Evolutionary conservation across 306 rosid species (phyloP).

Genomic region (Quercus berberidifolia): DNA sequence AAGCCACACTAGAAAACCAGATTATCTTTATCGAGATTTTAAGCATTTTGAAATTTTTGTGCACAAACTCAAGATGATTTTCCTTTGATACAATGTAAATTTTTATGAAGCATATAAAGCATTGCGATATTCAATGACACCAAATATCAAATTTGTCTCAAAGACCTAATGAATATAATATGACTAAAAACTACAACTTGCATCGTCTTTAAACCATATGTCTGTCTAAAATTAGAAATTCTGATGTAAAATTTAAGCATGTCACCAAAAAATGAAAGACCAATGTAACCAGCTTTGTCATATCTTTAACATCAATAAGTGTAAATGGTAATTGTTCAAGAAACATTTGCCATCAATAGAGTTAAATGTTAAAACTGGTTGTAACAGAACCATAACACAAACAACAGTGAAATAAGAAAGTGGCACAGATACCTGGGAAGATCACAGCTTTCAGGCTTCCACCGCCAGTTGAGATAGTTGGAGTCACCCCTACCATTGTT

Average conservation of each 20-base stretch:
- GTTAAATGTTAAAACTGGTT: neutral
- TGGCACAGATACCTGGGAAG: constrained; percentile 62
- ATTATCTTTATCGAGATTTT: neutral
- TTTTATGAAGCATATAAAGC: no score
- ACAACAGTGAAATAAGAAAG: neutral
- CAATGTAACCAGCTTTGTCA: neutral
- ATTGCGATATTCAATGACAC: no score
- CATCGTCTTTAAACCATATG: neutral
- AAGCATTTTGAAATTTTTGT: neutral
- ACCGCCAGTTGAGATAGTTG: constrained; percentile 77
- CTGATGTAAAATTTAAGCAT: no score
- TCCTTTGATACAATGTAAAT: no score
- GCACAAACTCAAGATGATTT: neutral
- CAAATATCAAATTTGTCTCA: no score
- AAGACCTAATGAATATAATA: neutral
- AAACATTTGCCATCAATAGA: neutral
- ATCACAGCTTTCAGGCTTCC: constrained; percentile 87
- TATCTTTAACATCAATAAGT: neutral
- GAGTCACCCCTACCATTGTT: constrained; percentile 66
- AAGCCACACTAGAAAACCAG: neutral
- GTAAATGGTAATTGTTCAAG: neutral
- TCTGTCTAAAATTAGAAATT: no score
- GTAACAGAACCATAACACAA: neutral
- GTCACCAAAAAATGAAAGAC: no score
- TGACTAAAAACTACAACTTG: neutral